Base-by-base conservation (phyloP, 1,284 basidiomycete species). In the Papiliotrema flavescens region DNA sequence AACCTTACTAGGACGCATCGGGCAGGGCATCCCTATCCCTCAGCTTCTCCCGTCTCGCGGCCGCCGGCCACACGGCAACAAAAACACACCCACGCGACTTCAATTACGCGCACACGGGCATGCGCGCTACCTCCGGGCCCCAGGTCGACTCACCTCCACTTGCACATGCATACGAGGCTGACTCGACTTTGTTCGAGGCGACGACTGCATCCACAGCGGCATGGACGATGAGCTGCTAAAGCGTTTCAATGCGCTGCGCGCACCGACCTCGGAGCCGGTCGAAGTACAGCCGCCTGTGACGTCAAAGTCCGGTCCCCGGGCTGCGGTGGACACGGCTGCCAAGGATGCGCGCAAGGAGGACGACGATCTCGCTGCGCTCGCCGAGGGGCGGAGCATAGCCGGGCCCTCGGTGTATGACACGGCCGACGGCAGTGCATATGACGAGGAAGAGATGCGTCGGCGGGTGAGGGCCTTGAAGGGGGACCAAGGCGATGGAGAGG, bases 171-270 rank as follows among this genome's bases (percentile, higher is more conserved):
- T 32, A 5, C 5, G 28, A 32, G 28, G 6, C 28, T 11, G 5
- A 5, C 11, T 32, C 28, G 28, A 11, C 28, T 6, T 11, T 11
- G 28, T 32, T 11, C n/a, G n/a, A n/a, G 28, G 6, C 28, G 28
- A 32, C 28, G 28, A 11, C 11, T 6, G 28, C 28, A 11, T 32
- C 28, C 5, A 6, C 28, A 32, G 28, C 28, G 28, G 28, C 15
- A 19, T 39, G 17, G 45, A 47, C 8, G 51, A 53, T 53, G 44
- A 46, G 3, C 36, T 53, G 37, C 36, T 53, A 5, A 53, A 47
- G 26, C 43, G 51, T 20, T 53, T 53, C 51, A 36, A 47, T 28
- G 51, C 51, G 28, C 28, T 53, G 37, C 24, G 37, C 37, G 51
- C 45, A 19, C 51, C 51, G 8, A 39, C 36, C 9, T 4, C 17